Evolutionary conservation across 139 green algal genomes (phyloP), one percentile per base, ranked within the genome.

Genomic region (Closterium sp.): DNA sequence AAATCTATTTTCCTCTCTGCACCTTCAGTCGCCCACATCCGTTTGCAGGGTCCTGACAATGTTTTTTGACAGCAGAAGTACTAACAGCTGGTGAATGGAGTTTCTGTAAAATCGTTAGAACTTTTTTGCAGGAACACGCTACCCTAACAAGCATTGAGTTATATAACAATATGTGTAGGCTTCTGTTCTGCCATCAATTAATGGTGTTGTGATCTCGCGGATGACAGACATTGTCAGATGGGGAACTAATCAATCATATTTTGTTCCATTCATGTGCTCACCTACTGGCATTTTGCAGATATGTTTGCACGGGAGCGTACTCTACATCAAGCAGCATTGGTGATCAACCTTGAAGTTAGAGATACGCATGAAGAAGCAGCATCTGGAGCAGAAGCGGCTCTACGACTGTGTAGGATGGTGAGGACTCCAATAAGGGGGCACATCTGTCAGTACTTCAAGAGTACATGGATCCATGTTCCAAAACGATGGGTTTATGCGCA

Each of bases 331-430:
- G 30, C 30, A 25, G 83, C 83, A 33, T 28, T 86, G 83, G 83
- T 86, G 9, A 33, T 86, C 30, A 86, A 86, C 83, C 83, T 86
- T 32, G 83, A 86, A 33, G 83, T 86, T 33, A 86, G 83, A 33
- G 83, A 86, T 33, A 86, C 83, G 83, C 83, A 86, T 19, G 83
- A 86, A 33, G 83, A 86, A 32, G 83, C 83, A 32, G 30, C 83
- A 16, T 34, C 83, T 32, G 83, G 83, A 16, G 83, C 83, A 86
- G 30, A 86, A 33, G 30, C 30, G 30, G 83, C 83, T 34, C 30
- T 86, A 32, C 30, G 30, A 86, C 83, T 86, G 6, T 32, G 83
- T 33, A 86, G 83, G 30, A 86, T 86, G 83, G 83, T 86, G 83
- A 86, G 83, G 55, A n/a, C n/a, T n/a, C 55, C 55, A 76, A 76